phyloP scores from a whole-genome alignment of 139 green algal genomes.

The Gonium pectorale region DNA sequence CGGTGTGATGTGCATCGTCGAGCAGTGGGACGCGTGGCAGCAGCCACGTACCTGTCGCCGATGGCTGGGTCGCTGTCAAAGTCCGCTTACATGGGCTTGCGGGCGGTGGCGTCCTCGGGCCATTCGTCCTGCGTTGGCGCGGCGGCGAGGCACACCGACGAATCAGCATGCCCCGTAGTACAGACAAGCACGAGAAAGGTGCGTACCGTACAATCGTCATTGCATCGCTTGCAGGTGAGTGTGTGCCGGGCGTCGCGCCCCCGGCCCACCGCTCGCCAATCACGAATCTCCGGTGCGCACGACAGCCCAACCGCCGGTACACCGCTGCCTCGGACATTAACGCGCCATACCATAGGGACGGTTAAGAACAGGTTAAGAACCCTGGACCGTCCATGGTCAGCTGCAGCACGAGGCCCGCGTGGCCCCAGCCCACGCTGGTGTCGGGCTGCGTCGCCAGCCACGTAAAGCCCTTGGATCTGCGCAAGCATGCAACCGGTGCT shows the following conservation, averaged over 20 bases:
- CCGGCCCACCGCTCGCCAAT: too few relatives aligned
- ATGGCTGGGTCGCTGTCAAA: slow-evolving; percentile 39
- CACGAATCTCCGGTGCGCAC: too few relatives aligned
- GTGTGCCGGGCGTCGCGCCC: too few relatives aligned
- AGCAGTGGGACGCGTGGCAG: too few relatives aligned
- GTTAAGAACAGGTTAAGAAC: slow-evolving; percentile 74
- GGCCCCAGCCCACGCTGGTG: slow-evolving; percentile 69
- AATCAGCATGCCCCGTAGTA: too few relatives aligned
- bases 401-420: slow-evolving; percentile 65
- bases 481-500: too few relatives aligned
- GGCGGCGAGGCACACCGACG: too few relatives aligned
- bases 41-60: slow-evolving; percentile 1
- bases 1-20: too few relatives aligned
- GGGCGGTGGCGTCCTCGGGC: slow-evolving; percentile 28
- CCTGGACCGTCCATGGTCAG: slow-evolving; percentile 30
- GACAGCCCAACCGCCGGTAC: background rate
- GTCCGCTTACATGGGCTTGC: slow-evolving; percentile 54
- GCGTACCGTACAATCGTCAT: too few relatives aligned
- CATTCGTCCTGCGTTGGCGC: slow-evolving; percentile 45
- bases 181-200: too few relatives aligned
- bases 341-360: background rate
- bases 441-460: slow-evolving; percentile 69
- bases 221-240: too few relatives aligned
- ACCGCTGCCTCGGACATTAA: background rate
- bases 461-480: slow-evolving; percentile 77